Conservation (phyloP, 805 yeast genomes). For the Vanderwaltozyma yarrowii region DNA sequence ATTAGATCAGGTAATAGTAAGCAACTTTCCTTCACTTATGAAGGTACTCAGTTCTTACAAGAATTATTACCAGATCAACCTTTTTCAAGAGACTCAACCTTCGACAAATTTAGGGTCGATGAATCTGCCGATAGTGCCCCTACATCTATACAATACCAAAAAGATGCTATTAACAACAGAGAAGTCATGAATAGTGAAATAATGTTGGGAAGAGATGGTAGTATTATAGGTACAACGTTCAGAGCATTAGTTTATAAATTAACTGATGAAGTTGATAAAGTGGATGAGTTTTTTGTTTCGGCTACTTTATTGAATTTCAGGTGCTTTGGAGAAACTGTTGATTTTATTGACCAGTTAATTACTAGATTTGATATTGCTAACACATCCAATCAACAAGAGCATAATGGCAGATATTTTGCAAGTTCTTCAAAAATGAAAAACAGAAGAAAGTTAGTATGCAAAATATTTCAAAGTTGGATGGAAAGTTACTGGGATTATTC, state of each 20-base stretch:
- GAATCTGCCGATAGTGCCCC: constrained; percentile 9
- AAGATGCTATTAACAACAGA: constrained; percentile 13
- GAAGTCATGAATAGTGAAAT: constrained; percentile 34
- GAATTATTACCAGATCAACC: constrained; percentile 28
- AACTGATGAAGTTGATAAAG: constrained; percentile 54
- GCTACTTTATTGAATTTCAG: constrained; percentile 72
- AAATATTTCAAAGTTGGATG: constrained; percentile 72
- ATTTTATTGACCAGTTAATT: constrained; percentile 58
- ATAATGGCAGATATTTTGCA: constrained; percentile 25
- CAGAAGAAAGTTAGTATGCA: constrained; percentile 57
- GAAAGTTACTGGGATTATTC: constrained; percentile 79
- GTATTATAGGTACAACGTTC: constrained; percentile 59
- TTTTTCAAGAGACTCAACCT: constrained; percentile 30
- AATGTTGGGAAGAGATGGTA: constrained; percentile 31
- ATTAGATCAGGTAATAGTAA: constrained; percentile 24
- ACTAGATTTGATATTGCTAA: constrained; percentile 49
- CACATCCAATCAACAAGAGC: constrained; percentile 2
- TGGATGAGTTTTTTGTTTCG: constrained; percentile 58
- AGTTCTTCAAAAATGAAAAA: constrained; percentile 40
- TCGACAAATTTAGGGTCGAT: constrained; percentile 28
- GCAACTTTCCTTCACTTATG: constrained; percentile 13
- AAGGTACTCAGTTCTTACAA: constrained; percentile 28
- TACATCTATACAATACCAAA: background rate
- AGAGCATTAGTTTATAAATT: constrained; percentile 54
- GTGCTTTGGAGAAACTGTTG: constrained; percentile 55